Base-by-base conservation (phyloP, 352 stramenopile species). In the Globisporangium carolinianum region DNA sequence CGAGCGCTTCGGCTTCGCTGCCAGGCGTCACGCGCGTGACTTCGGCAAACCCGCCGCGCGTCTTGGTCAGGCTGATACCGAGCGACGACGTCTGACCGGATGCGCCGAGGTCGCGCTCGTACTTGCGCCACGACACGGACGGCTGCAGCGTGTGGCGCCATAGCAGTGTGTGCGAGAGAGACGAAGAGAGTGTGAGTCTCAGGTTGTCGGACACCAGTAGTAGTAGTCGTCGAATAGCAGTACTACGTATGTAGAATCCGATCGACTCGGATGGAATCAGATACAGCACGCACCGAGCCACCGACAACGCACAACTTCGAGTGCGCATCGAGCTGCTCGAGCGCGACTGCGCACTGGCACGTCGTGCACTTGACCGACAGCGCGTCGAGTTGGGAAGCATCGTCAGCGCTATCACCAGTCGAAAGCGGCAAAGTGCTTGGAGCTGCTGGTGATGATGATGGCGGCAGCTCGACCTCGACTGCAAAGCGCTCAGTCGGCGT, bases 31-130 rank as follows among this genome's bases (percentile, higher is more conserved):
- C 60, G n/a, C 75, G 75, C 37, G 73, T 86, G 35, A 94, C 76
- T 51, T 92, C 77, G 1, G 85, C 82, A 65, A 83, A 87, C 1
- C 80, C 80, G 4, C 70, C 79, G 9, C 69, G 76, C 3, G 79
- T 76, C 55, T 91, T 91, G 0, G 76, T 78, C 42, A 94, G 58
- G 17, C 79, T 91, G 42, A 94, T 78, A 15, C 85, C 85, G 43
- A 94, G 67, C 1, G 76, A 68, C 41, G 68, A 65, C 24, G 24
- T 24, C 24, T 24, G 24, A 18, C 62, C 67, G 5, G 69, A 24
- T 38, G 62, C 53, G 15, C 78, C 83, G 47, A 92, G 65, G 12
- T 71, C 63, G 37, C 76, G 66, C 50, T 84, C 77, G 56, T 90
- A 90, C 50, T 84, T 83, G 51, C 63, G 71, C 82, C 82, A 92